A percentile compares a stretch with the other conserved stretches of the same genome.
Evolutionary conservation across 345 rosid species (phyloP).

Genomic region (Salix purpurea): DNA sequence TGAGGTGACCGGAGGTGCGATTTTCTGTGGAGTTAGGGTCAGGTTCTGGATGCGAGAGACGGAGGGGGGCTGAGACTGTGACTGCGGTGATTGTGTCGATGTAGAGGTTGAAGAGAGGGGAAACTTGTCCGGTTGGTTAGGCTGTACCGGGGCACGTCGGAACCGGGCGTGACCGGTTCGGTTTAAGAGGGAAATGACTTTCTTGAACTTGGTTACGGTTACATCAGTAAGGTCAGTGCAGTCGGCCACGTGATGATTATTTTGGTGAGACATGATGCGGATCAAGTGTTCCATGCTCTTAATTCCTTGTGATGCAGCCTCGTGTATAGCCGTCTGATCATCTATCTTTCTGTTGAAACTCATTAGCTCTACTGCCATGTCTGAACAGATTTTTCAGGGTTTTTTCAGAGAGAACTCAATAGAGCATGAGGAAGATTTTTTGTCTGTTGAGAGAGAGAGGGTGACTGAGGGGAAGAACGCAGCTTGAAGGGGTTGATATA

Average conservation of each 20-base stretch:
- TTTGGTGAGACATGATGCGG: constrained; percentile 53
- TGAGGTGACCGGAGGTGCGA: not conserved
- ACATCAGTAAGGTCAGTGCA: constrained; percentile 59
- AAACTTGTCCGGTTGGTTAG: not conserved
- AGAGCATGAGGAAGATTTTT: not conserved
- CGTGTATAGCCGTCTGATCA: constrained; percentile 71
- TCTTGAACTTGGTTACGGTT: constrained; percentile 79
- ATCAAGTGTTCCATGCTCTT: constrained; percentile 80
- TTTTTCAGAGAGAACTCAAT: not conserved
- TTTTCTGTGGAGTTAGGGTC: not conserved
- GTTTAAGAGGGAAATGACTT: constrained; percentile 65
- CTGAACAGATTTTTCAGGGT: not conserved
- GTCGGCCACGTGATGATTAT: constrained; percentile 21
- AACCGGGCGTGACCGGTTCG: constrained; percentile 93
- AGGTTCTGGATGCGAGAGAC: not conserved
- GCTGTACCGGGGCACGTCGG: constrained; percentile 63
- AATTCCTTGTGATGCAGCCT: constrained; percentile 81
- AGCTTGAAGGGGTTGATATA: constrained; percentile 31
- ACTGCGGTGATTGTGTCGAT: constrained; percentile 21
- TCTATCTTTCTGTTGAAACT: constrained; percentile 51
- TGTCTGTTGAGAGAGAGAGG: not conserved
- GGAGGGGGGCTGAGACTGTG: constrained; percentile 13
- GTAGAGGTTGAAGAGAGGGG: constrained; percentile 23
- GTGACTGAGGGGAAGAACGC: not conserved
- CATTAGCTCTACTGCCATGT: constrained; percentile 69